phyloP scores from a whole-genome alignment of 2,329 filamentous ascomycete species.

The Alternaria sp. region DNA sequence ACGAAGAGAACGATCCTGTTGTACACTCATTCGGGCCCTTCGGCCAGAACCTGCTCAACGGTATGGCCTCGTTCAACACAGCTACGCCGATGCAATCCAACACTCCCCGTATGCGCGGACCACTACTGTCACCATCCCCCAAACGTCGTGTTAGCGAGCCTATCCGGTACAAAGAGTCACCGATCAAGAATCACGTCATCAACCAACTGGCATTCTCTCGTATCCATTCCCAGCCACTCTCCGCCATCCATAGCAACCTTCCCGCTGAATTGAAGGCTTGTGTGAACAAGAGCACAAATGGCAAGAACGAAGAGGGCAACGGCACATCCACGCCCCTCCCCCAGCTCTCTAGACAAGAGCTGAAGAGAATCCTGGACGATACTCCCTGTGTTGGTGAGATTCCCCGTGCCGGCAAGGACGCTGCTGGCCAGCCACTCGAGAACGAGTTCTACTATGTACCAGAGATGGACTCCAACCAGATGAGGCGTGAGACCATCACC shows the following conservation, averaged over 20 bases:
- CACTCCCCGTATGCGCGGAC: conserved; percentile 38
- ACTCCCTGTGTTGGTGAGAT: conserved; percentile 88
- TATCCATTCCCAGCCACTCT: conserved; percentile 88
- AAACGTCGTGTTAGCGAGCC: conserved; percentile 37
- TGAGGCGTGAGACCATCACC: conserved; percentile 81
- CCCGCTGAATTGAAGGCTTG: conserved; percentile 65
- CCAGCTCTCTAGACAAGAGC: conserved; percentile 55
- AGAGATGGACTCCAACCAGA: conserved; percentile 81
- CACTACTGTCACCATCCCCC: conserved; percentile 44
- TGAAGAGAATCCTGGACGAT: conserved; percentile 75
- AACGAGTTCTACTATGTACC: conserved; percentile 97
- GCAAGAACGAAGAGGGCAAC: conserved; percentile 32
- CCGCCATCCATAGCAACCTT: conserved; percentile 86
- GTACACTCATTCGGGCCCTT: conserved; percentile 92
- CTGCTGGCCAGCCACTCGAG: conserved; percentile 89
- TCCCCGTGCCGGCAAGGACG: conserved; percentile 89
- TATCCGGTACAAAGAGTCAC: conserved; percentile 50
- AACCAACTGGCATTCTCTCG: conserved; percentile 97
- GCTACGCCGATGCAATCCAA: conserved; percentile 62
- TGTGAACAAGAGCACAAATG: conserved; percentile 31
- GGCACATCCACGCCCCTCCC: conserved; percentile 35
- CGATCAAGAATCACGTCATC: conserved; percentile 82
- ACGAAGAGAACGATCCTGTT: conserved; percentile 96
- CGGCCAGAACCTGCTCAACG: conserved; percentile 82
- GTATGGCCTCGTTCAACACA: conserved; percentile 78